Percentiles rank a stretch among this genome's conserved stretches.
These are phyloP conservation scores for Yamadazyma ubonensis DNA, from an alignment of 805 yeast genomes.

Conservation along the genomic window DNA sequence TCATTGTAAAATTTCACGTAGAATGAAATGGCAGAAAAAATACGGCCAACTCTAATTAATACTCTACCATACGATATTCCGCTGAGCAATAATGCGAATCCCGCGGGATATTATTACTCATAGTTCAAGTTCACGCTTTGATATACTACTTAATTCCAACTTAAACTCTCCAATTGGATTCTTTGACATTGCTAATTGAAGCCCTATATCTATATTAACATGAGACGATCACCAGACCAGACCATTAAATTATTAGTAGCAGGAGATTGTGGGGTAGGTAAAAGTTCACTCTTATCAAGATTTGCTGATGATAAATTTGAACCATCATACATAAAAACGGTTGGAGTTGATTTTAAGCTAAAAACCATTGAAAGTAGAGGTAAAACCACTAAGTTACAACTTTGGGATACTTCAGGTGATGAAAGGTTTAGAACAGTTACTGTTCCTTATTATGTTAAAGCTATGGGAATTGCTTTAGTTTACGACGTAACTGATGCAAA, in stretches of 20 bases:
- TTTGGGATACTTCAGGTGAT: constrained; percentile 98
- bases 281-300: constrained; percentile 84
- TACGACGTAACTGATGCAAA: constrained; percentile 87
- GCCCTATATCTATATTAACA: constrained; percentile 45
- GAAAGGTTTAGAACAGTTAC: constrained; percentile 93
- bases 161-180: too few species aligned
- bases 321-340: constrained; percentile 94
- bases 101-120: constrained; percentile 3
- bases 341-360: constrained; percentile 97
- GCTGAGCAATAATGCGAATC: constrained; percentile 3
- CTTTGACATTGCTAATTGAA: too few species aligned
- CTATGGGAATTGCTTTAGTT: constrained; percentile 81
- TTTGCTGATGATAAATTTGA: constrained; percentile 96
- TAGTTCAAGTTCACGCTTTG: neutral
- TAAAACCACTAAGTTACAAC: constrained; percentile 87
- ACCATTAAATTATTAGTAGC: constrained; percentile 89
- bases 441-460: constrained; percentile 88
- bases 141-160: too few species aligned
- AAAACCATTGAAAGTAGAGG: constrained; percentile 94
- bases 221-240: constrained; percentile 78
- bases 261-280: constrained; percentile 90
- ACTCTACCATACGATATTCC: neutral
- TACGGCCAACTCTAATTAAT: neutral
- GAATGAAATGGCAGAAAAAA: too few species aligned
- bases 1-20: too few species aligned